Evolutionary conservation across 2,329 filamentous ascomycete genomes (phyloP).

Genomic region (Claviceps cyperi): DNA sequence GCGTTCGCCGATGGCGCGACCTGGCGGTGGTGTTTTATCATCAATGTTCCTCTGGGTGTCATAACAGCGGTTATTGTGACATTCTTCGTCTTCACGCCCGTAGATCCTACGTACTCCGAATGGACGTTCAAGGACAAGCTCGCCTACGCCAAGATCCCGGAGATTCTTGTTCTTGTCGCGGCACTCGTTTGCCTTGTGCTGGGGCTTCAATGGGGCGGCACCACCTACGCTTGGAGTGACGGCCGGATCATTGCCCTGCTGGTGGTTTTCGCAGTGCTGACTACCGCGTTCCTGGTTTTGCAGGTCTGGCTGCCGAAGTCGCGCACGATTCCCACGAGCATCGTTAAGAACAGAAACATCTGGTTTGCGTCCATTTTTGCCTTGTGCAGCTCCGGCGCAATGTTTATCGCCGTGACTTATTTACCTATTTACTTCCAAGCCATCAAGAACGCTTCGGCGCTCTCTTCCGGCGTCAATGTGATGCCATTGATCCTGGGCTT

Average conservation of each 20-base stretch:
- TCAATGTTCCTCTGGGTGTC: slow-evolving; percentile 16
- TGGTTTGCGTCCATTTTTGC: slow-evolving; percentile 20
- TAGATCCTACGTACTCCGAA: not conserved
- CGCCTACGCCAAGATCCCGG: slow-evolving; percentile 14
- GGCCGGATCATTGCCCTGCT: slow-evolving; percentile 15
- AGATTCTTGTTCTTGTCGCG: slow-evolving; percentile 17
- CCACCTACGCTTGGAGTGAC: slow-evolving; percentile 16
- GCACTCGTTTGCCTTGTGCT: slow-evolving; percentile 31
- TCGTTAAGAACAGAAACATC: slow-evolving; percentile 26
- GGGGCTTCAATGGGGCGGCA: slow-evolving; percentile 34
- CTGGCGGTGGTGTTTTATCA: slow-evolving; percentile 18
- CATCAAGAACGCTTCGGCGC: slow-evolving; percentile 25
- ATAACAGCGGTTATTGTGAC: slow-evolving; percentile 9
- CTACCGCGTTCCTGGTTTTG: slow-evolving; percentile 22
- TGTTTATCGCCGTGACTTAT: slow-evolving; percentile 22
- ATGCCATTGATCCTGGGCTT: slow-evolving; percentile 23
- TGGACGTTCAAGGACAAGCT: not conserved
- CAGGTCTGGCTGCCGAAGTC: slow-evolving; percentile 20
- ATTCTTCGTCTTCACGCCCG: slow-evolving; percentile 20
- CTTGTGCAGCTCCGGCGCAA: slow-evolving; percentile 24
- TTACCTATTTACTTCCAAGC: slow-evolving; percentile 33
- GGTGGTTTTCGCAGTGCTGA: slow-evolving; percentile 17
- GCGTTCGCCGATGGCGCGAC: slow-evolving; percentile 11
- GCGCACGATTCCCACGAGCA: slow-evolving; percentile 18
- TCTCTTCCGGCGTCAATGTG: slow-evolving; percentile 26